Base-by-base conservation (phyloP, 805 yeast species). In the Wickerhamiella galacta region DNA sequence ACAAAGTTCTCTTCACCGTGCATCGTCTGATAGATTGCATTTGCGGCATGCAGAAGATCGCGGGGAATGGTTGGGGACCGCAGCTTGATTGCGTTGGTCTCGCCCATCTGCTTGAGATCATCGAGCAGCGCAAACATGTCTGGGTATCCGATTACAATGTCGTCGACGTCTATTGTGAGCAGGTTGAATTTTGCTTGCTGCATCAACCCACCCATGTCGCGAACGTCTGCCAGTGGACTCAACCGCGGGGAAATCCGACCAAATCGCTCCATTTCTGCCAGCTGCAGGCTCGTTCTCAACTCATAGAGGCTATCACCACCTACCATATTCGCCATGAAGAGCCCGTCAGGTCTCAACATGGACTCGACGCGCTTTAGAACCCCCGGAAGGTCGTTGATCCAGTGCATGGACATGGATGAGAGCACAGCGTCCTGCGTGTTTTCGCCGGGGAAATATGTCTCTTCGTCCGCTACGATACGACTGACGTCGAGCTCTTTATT, bases 301-400 rank as follows among this genome's bases (percentile, higher is more conserved):
- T 81, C 93, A 46, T 71, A 81, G n/a, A 81, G 53, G 2, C 92
- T 75, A 48, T 81, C 93, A 8, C 85, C 87, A 15, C 87, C 90
- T 42, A 78, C 68, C 64, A 81, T 66, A 16, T 82, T 68, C 2
- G 79, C 92, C 63, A 81, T 64, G 43, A 81, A 77, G 47, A 83
- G 60, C 2, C 93, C 87, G 51, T 81, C 92, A 2, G 87, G 87
- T 38, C 68, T 69, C 23, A 81, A 58, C 17, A 77, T 62, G 4
- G 55, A 47, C 47, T 72, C 68, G 42, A 80, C 63, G 38, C 68
- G 63, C 12, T 54, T 51, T 32, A 80, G 61, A 2, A 70, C 67
- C 1, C 63, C 59, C 0, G 93, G 93, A n/a, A 81, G 61, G 44
- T 81, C 85, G 46, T 81, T 81, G 37, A 78, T 71, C 93, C 93